Evolutionary conservation across 305 asterid genomes (phyloP).

Genomic region (Euphrasia arctica): DNA sequence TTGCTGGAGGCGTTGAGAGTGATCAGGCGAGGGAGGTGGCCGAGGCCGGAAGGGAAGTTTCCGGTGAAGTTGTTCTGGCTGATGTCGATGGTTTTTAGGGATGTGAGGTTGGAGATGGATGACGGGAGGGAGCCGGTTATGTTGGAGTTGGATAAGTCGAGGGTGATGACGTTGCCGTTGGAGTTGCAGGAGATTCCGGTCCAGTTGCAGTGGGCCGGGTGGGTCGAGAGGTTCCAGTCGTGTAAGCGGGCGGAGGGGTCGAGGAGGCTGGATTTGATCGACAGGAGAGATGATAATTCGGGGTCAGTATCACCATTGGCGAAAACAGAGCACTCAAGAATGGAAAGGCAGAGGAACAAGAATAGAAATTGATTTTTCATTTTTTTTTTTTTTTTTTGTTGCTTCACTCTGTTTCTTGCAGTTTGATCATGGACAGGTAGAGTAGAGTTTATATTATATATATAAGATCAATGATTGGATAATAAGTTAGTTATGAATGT

Average conservation of each 20-base stretch:
- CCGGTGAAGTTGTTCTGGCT: slow-evolving; percentile 71
- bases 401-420: slow-evolving; percentile 36
- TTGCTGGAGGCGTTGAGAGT: slow-evolving; percentile 70
- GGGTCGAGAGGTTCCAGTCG: slow-evolving; percentile 41
- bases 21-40: slow-evolving; percentile 35
- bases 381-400: slow-evolving; percentile 1
- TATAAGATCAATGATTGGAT: slow-evolving; percentile 42
- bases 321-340: slow-evolving; percentile 40
- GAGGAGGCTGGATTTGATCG: slow-evolving; percentile 46
- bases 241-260: slow-evolving; percentile 51
- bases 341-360: slow-evolving; percentile 48
- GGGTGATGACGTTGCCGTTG: slow-evolving; percentile 45
- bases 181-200: slow-evolving; percentile 56
- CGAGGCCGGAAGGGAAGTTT: slow-evolving; percentile 52
- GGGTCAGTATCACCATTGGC: slow-evolving; percentile 33
- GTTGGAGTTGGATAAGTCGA: slow-evolving; percentile 65
- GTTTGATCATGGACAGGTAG: slow-evolving; percentile 25
- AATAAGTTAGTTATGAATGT: slow-evolving; percentile 38
- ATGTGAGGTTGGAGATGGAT: slow-evolving; percentile 45
- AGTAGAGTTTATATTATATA: slow-evolving; percentile 26
- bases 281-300: slow-evolving; percentile 44
- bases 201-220: slow-evolving; percentile 49
- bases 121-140: slow-evolving; percentile 55
- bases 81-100: slow-evolving; percentile 48
- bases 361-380: slow-evolving; percentile 32